Conservation (phyloP, 371 early-diverging fungal species). For the Lichtheimia ramosa region DNA sequence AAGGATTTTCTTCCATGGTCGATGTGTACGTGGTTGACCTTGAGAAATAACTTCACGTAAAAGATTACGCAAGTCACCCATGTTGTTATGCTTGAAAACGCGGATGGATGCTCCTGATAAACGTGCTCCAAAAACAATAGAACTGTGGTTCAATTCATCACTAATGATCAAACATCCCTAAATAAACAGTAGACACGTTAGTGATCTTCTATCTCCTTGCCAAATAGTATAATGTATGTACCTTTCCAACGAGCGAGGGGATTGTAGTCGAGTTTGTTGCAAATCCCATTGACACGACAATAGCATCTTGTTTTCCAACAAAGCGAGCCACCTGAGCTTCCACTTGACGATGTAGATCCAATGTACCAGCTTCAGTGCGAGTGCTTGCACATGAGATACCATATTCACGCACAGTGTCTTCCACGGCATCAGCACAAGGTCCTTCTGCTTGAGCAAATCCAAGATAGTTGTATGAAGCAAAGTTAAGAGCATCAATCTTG, state of each 20-base stretch:
- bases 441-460: conserved; percentile 96
- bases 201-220: no score
- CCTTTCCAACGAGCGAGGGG: conserved; percentile 84
- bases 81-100: conserved; percentile 96
- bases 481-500: conserved; percentile 84
- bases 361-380: conserved; percentile 72
- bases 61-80: conserved; percentile 81
- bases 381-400: conserved; percentile 72
- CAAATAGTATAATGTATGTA: no score
- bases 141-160: conserved; percentile 98
- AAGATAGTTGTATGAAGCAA: conserved; percentile 99
- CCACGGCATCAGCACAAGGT: conserved; percentile 92
- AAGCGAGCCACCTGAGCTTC: conserved; percentile 95
- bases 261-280: conserved; percentile 98
- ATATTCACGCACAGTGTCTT: conserved; percentile 62
- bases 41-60: conserved; percentile 94
- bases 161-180: conserved; percentile 95
- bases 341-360: conserved; percentile 78
- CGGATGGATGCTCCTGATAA: conserved; percentile 93
- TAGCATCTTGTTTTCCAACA: conserved; percentile 48
- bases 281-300: conserved; percentile 62
- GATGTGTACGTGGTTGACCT: conserved; percentile 98
- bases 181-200: conserved; percentile 7
- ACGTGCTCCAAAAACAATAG: conserved; percentile 95
- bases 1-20: conserved; percentile 99